Percentiles rank a stretch among this genome's conserved stretches.
Evolutionary conservation across 768 basidiomycete genomes (phyloP).

Genomic region (Scleroderma citrinum): DNA sequence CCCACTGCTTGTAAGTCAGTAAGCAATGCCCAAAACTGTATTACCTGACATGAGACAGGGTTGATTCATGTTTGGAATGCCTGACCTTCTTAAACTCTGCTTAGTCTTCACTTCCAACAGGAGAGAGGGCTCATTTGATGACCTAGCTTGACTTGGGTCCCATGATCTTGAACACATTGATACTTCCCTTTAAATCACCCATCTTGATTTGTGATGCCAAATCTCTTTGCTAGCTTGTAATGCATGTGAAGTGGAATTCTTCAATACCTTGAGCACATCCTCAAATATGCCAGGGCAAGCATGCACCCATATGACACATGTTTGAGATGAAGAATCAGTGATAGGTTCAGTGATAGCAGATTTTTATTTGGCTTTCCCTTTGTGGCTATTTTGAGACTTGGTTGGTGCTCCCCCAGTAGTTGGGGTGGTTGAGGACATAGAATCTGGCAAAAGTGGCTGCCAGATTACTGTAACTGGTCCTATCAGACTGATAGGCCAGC

Average conservation of each 20-base stretch:
- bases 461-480: constrained; percentile 72
- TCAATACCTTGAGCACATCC: constrained; percentile 48
- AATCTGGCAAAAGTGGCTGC: constrained; percentile 36
- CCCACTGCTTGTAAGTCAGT: constrained; percentile 56
- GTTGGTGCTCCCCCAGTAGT: constrained; percentile 1
- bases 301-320: constrained; percentile 64
- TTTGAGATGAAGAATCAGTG: constrained; percentile 3
- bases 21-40: constrained; percentile 51
- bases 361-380: constrained; percentile 29
- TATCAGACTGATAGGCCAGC: constrained; percentile 67
- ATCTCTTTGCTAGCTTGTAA: constrained; percentile 33
- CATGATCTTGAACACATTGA: constrained; percentile 85
- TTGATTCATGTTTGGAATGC: neutral
- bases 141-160: constrained; percentile 81
- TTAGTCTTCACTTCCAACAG: constrained; percentile 41
- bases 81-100: constrained; percentile 56
- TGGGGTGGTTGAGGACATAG: neutral
- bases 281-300: constrained; percentile 71
- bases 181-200: constrained; percentile 59
- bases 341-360: constrained; percentile 16
- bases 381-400: constrained; percentile 15
- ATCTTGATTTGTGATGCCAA: constrained; percentile 48
- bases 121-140: constrained; percentile 55
- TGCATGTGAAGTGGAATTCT: constrained; percentile 42
- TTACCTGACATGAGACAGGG: neutral